Evolutionary conservation across 2,329 filamentous ascomycete genomes (phyloP), one percentile per base, ranked within the genome.

Genomic region (Plectosphaerella sp.): DNA sequence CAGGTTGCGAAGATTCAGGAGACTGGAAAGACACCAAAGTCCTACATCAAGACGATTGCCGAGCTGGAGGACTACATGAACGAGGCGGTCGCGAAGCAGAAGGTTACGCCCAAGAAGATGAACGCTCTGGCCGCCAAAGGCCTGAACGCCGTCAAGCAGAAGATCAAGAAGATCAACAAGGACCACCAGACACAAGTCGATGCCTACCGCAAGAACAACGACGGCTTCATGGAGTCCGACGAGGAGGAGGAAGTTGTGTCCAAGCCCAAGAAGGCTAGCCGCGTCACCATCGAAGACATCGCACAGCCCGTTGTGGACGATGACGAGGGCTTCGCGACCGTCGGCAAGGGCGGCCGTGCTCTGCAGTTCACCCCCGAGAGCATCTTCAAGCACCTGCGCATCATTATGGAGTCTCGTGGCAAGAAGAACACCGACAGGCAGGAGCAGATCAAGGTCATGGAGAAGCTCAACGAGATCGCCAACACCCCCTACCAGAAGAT

Each of bases 151-250:
- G 89, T 97, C 66, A 96, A 97, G 77, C 94, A 99, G 73, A 92
- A 92, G 76, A 91, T 99, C 78, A 92, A 93, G 84, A 97, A 97
- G 83, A 93, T 93, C 76, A 96, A 93, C 81, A 95, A 96, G 76
- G 93, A 97, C 59, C 93, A 93, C 74, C 84, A 90, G 66, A 78
- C 82, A 57, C 89, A 96, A 66, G 87, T 99, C 63, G 91, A 96
- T 62, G 82, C 86, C 58, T 99, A 93, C 77, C 82, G 89, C 61
- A 86, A 83, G 58, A 84, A 96, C 71, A 91, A 93, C 71, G 91
- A 93, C 58, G 85, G 76, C 16, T 97, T 87, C 74, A 91, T 97
- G 89, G 85, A 88, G 69, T 89, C 89, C 45, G 86, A 91, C 20
- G 86, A 90, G 49, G 88, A 92, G 58, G 87, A 88, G 63, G 86